Conservation (phyloP, 345 rosid species). For the Moricandia moricandioides region DNA sequence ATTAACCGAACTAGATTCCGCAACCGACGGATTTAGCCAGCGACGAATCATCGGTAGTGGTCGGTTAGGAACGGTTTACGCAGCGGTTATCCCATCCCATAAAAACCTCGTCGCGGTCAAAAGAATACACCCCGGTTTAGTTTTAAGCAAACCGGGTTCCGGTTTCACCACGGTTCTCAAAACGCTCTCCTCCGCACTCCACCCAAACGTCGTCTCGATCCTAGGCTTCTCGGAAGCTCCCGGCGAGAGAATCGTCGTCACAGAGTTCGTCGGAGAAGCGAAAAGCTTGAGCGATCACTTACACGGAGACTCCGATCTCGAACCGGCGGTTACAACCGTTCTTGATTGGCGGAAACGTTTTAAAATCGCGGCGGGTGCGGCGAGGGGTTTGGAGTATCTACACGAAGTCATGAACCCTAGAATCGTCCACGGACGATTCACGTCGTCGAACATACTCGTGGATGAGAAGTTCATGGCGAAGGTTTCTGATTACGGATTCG, state of each 20-base stretch:
- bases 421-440: slow-evolving; percentile 62
- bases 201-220: slow-evolving; percentile 62
- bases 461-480: slow-evolving; percentile 49
- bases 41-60: slow-evolving; percentile 61
- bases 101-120: slow-evolving; percentile 60
- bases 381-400: slow-evolving; percentile 67
- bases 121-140: slow-evolving; percentile 69
- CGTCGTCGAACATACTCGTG: slow-evolving; percentile 62
- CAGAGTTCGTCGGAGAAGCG: slow-evolving; percentile 51
- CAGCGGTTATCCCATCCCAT: slow-evolving; percentile 43
- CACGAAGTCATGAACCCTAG: slow-evolving; percentile 53
- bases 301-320: slow-evolving; percentile 40
- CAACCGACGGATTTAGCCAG: slow-evolving; percentile 69
- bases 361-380: slow-evolving; percentile 63
- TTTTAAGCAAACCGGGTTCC: slow-evolving; percentile 63
- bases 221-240: slow-evolving; percentile 82
- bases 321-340: slow-evolving; percentile 41
- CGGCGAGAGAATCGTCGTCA: slow-evolving; percentile 67
- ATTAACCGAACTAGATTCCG: slow-evolving; percentile 60
- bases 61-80: slow-evolving; percentile 63
- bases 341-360: slow-evolving; percentile 65
- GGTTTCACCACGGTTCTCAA: slow-evolving; percentile 60
- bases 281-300: slow-evolving; percentile 51
- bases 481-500: slow-evolving; percentile 68
- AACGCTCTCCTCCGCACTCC: slow-evolving; percentile 60